These are phyloP conservation scores for Penicillium daleae DNA, from an alignment of 495 filamentous ascomycete genomes.

Conservation along the genomic window DNA sequence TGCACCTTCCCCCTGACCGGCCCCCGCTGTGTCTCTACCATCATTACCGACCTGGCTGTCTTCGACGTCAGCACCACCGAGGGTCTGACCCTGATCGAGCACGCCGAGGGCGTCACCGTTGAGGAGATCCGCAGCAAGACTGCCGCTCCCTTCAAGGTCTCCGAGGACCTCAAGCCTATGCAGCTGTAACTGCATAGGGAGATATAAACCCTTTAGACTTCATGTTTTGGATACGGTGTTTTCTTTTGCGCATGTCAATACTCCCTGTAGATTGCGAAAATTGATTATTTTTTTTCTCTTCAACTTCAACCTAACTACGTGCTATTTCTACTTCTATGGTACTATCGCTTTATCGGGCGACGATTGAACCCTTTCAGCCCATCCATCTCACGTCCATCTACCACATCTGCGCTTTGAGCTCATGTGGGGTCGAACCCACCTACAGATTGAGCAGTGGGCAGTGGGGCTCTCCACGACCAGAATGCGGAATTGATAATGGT, in stretches of 20 bases:
- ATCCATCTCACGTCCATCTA: not conserved
- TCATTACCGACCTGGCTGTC: slow-evolving; percentile 87
- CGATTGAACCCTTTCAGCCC: too few relatives aligned
- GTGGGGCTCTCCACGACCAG: slow-evolving; percentile 16
- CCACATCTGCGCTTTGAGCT: not conserved
- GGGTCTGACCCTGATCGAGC: slow-evolving; percentile 78
- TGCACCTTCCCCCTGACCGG: slow-evolving; percentile 89
- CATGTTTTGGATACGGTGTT: slow-evolving; percentile 15
- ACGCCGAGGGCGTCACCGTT: slow-evolving; percentile 79
- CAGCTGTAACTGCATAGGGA: slow-evolving; percentile 9
- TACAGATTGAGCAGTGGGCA: slow-evolving; percentile 7
- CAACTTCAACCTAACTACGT: not conserved
- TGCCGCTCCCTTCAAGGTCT: slow-evolving; percentile 78
- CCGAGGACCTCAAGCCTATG: slow-evolving; percentile 77
- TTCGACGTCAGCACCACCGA: slow-evolving; percentile 82
- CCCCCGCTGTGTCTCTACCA: slow-evolving; percentile 77
- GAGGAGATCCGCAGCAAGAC: slow-evolving; percentile 89
- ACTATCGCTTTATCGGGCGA: not conserved
- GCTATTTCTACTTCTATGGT: not conserved
- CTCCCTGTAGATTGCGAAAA: slow-evolving; percentile 5
- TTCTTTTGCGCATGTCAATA: slow-evolving; percentile 10
- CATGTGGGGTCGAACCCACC: slow-evolving; percentile 23
- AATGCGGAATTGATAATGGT: not conserved
- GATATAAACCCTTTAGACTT: slow-evolving; percentile 19
- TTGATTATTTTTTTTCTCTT: not conserved